phyloP scores from a whole-genome alignment of 495 filamentous ascomycete species.

The Daldinia loculata region DNA sequence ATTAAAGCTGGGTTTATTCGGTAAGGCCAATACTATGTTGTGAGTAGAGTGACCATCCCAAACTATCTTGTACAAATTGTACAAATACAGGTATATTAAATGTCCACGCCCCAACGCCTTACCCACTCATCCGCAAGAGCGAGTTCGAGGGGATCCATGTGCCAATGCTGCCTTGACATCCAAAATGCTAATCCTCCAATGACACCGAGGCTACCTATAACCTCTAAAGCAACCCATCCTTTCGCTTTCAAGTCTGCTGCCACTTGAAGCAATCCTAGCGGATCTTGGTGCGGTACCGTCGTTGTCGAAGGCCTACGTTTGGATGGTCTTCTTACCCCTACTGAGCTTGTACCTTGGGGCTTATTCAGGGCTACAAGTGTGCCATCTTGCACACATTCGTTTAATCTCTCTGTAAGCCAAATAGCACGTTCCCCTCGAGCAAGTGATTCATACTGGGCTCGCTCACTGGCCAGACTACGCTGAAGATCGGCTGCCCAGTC shows the following conservation, averaged over 20 bases:
- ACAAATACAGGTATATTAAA: constrained; percentile 19
- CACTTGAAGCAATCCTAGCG: constrained; percentile 76
- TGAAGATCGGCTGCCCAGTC: constrained; percentile 94
- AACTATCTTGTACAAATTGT: constrained; percentile 21
- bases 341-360: constrained; percentile 21
- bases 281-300: constrained; percentile 67
- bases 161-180: constrained; percentile 53
- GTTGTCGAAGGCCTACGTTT: constrained; percentile 35
- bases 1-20: constrained; percentile 36
- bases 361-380: constrained; percentile 60
- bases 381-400: constrained; percentile 78
- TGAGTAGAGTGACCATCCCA: constrained; percentile 28
- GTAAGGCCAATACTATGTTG: constrained; percentile 7
- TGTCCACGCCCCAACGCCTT: constrained; percentile 38
- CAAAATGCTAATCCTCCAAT: constrained; percentile 78
- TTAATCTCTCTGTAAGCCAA: constrained; percentile 80
- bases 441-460: constrained; percentile 75
- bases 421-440: constrained; percentile 75
- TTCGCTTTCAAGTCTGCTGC: constrained; percentile 71
- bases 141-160: constrained; percentile 32
- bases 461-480: constrained; percentile 80
- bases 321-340: constrained; percentile 32
- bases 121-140: constrained; percentile 40
- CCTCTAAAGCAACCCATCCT: constrained; percentile 75
- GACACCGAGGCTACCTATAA: constrained; percentile 78